Conservation (phyloP, 106 monocot species). For the Dactylorhiza incarnata region DNA sequence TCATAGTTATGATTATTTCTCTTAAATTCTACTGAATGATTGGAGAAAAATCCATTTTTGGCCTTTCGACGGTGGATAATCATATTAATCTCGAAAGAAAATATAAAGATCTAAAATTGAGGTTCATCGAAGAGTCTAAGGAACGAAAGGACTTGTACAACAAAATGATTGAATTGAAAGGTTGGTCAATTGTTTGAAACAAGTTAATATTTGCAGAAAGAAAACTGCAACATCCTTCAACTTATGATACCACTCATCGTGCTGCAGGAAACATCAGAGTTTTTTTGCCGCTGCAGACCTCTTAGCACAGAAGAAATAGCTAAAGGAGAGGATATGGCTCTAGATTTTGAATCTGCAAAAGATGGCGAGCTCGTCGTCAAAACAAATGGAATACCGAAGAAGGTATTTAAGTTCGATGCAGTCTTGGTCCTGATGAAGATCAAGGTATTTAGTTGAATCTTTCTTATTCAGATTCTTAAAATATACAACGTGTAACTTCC, state of each 20-base stretch:
- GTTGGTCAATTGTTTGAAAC: constrained; percentile 21
- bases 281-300: constrained; percentile 79
- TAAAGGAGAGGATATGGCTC: constrained; percentile 39
- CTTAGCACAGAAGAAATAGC: constrained; percentile 60
- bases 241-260: neutral
- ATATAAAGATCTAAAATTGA: constrained; percentile 39
- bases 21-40: neutral
- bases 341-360: constrained; percentile 84
- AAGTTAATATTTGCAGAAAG: neutral
- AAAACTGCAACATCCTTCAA: neutral
- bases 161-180: constrained; percentile 79
- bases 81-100: constrained; percentile 31
- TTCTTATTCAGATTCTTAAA: neutral
- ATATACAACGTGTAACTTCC: neutral
- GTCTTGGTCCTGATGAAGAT: constrained; percentile 76
- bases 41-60: neutral
- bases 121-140: constrained; percentile 59
- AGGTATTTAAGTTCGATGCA: constrained; percentile 76
- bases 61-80: constrained; percentile 29
- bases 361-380: constrained; percentile 70
- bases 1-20: neutral
- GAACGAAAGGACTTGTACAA: constrained; percentile 72
- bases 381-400: constrained; percentile 56
- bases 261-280: constrained; percentile 88
- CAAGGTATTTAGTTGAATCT: constrained; percentile 46